Percentiles rank a stretch among this genome's conserved stretches.
phyloP scores from a whole-genome alignment of 495 filamentous ascomycete genomes.

The Aspergillus saccharolyticus region DNA sequence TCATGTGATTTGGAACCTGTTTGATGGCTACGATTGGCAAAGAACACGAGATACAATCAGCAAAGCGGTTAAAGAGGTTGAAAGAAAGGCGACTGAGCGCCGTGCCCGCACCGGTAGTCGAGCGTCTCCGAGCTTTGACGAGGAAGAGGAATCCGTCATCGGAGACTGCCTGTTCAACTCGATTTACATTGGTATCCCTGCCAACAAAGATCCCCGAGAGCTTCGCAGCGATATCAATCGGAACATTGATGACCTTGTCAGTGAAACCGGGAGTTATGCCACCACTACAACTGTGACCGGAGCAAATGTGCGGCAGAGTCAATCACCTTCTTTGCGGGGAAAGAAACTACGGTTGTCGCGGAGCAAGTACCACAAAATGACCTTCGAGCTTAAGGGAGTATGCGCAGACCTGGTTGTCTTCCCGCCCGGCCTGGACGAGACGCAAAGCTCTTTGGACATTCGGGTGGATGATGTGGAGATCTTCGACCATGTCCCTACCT shows the following conservation, averaged over 20 bases:
- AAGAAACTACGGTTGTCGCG: conserved; percentile 70
- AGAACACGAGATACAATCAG: conserved; percentile 79
- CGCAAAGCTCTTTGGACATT: conserved; percentile 79
- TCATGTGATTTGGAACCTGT: conserved; percentile 95
- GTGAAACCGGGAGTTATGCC: conserved; percentile 83
- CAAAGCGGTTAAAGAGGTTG: conserved; percentile 80
- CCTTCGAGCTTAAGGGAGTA: conserved; percentile 86
- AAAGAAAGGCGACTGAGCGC: conserved; percentile 72
- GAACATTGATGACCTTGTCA: conserved; percentile 77
- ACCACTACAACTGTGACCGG: conserved; percentile 61
- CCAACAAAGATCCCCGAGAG: conserved; percentile 76
- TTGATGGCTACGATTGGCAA: conserved; percentile 97
- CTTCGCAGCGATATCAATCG: conserved; percentile 79
- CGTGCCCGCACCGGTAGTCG: conserved; percentile 46
- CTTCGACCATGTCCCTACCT: conserved; percentile 90
- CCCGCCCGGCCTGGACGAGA: conserved; percentile 71
- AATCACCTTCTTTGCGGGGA: conserved; percentile 37
- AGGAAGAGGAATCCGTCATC: conserved; percentile 81
- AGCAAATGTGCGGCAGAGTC: conserved; percentile 50
- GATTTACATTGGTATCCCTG: conserved; percentile 91
- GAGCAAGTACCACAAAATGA: conserved; percentile 90
- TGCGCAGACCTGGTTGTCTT: conserved; percentile 80
- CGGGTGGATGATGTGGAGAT: conserved; percentile 79
- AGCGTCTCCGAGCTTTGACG: conserved; percentile 45
- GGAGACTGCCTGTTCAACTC: conserved; percentile 97